phyloP scores from a whole-genome alignment of 2,329 filamentous ascomycete species.

The Daldinia sp. region DNA sequence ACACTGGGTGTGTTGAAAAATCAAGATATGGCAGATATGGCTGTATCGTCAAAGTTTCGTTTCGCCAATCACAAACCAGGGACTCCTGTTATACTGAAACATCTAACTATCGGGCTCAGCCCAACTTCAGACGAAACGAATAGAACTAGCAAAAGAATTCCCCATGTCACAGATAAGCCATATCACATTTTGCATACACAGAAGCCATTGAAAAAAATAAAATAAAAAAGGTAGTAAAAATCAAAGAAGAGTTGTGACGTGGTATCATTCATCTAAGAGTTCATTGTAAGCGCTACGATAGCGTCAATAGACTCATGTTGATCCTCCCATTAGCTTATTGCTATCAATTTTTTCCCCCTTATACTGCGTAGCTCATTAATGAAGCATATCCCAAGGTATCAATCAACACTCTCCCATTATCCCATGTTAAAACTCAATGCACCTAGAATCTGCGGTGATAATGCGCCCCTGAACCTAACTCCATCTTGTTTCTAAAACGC shows the following conservation, averaged over 20 bases:
- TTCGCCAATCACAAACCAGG: slow-evolving; percentile 39
- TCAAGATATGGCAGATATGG: slow-evolving; percentile 28
- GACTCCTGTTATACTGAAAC: slow-evolving; percentile 39
- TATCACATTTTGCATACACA: slow-evolving; percentile 5
- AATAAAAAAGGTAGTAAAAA: slow-evolving; percentile 22
- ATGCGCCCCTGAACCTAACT: slow-evolving; percentile 37
- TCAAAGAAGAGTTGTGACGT: slow-evolving; percentile 32
- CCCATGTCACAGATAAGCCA: slow-evolving; percentile 23
- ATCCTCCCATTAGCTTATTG: slow-evolving; percentile 21
- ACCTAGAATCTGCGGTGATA: slow-evolving; percentile 23
- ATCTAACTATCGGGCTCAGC: slow-evolving; percentile 23
- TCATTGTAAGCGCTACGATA: slow-evolving; percentile 22
- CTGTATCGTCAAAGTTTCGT: slow-evolving; percentile 28
- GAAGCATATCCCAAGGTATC: slow-evolving; percentile 36
- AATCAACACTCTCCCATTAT: slow-evolving; percentile 23
- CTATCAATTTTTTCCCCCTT: slow-evolving; percentile 7
- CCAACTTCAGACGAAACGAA: slow-evolving; percentile 36
- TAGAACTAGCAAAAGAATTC: slow-evolving; percentile 14
- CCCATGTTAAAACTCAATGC: slow-evolving; percentile 28
- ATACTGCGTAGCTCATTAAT: slow-evolving; percentile 32
- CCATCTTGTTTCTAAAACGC: slow-evolving; percentile 29
- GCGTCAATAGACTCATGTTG: slow-evolving; percentile 23
- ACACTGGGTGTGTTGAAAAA: slow-evolving; percentile 36
- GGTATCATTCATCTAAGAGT: slow-evolving; percentile 38
- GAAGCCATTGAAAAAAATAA: slow-evolving; percentile 11